phyloP scores from a whole-genome alignment of 202 grass and related monocot species.

The Carex sylvatica region DNA sequence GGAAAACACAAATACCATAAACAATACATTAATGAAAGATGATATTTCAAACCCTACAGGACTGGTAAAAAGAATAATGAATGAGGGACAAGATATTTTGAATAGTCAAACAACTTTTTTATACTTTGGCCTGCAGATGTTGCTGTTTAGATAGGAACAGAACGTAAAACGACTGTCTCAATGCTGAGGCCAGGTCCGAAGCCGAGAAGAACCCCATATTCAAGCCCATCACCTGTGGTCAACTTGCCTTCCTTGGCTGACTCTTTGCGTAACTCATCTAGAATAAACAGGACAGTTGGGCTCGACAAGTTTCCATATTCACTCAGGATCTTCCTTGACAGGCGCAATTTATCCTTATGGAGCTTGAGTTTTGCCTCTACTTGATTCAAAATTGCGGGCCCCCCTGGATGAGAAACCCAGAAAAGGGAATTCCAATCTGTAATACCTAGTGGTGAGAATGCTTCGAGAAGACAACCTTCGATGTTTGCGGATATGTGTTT shows the following conservation, averaged over 20 bases:
- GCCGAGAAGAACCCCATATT: constrained; percentile 33
- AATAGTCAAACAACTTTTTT: neutral
- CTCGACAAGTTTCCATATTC: constrained; percentile 35
- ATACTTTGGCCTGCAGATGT: neutral
- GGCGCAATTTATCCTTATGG: constrained; percentile 25
- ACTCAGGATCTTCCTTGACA: constrained; percentile 26
- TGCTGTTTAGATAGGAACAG: constrained; percentile 1
- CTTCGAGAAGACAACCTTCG: constrained; percentile 23
- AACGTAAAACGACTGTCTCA: constrained; percentile 32
- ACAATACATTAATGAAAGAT: neutral
- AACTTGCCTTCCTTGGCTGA: constrained; percentile 23
- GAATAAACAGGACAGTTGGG: constrained; percentile 29
- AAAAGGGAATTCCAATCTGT: constrained; percentile 32
- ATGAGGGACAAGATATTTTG: no score
- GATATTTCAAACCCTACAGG: neutral
- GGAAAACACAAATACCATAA: neutral
- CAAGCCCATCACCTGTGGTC: constrained; percentile 27
- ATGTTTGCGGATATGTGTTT: constrained; percentile 29
- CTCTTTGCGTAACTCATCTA: constrained; percentile 25
- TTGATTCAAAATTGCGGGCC: constrained; percentile 31
- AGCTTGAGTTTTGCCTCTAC: constrained; percentile 32
- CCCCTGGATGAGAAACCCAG: constrained; percentile 32
- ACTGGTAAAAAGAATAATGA: neutral
- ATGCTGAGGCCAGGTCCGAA: constrained; percentile 34
- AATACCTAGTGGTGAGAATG: constrained; percentile 6